These are phyloP conservation scores for Beauveria australis DNA, from an alignment of 2,329 filamentous ascomycete species.

Conservation along the genomic window DNA sequence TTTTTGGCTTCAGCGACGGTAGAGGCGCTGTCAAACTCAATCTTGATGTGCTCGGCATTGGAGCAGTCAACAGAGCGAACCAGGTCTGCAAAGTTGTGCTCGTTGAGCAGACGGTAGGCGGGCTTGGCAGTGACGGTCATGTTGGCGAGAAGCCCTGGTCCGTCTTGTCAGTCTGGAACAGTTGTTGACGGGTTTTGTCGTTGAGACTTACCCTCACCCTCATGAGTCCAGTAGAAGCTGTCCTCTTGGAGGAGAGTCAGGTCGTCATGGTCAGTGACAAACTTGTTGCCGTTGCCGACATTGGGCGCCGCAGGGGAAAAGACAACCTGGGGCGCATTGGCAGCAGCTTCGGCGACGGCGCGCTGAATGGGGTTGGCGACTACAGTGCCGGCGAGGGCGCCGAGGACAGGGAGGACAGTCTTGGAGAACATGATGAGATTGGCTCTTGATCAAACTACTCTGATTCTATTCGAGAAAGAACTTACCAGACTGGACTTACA, in stretches of 20 bases:
- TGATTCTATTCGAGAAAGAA: not conserved
- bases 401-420: constrained; percentile 1
- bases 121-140: constrained; percentile 11
- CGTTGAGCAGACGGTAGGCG: constrained; percentile 9
- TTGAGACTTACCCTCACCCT: not conserved
- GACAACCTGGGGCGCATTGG: constrained; percentile 5
- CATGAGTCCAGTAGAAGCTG: constrained; percentile 9
- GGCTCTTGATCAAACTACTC: not conserved
- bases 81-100: constrained; percentile 5
- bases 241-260: constrained; percentile 7
- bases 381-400: constrained; percentile 2
- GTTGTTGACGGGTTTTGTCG: too few species aligned
- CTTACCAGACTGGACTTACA: not conserved
- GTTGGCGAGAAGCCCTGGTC: constrained; percentile 9
- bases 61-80: constrained; percentile 11
- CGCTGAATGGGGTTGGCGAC: constrained; percentile 9
- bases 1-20: constrained; percentile 4
- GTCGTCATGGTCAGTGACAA: not conserved
- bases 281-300: not conserved
- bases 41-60: constrained; percentile 3
- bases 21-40: not conserved
- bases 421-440: constrained; percentile 10
- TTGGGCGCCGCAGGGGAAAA: not conserved
- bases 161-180: not conserved
- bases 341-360: constrained; percentile 4